phyloP scores from a whole-genome alignment of 108 stramenopile genomes.

The Epithemia pelagica region DNA sequence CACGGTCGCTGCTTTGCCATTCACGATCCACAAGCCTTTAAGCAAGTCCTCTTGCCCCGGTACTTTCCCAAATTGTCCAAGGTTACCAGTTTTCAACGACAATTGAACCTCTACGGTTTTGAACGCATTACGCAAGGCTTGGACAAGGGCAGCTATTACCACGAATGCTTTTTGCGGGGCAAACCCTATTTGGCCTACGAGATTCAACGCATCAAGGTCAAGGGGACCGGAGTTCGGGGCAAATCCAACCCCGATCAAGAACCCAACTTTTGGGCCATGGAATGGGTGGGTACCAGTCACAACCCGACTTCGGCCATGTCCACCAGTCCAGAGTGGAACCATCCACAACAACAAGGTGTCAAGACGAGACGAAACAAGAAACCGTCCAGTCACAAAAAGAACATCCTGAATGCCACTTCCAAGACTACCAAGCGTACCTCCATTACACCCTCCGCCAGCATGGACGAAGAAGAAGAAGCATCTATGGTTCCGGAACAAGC shows the following conservation, averaged over 20 bases:
- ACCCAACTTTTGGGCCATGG: conserved; percentile 71
- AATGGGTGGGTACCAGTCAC: conserved; percentile 31
- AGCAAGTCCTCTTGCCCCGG: conserved; percentile 34
- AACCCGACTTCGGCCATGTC: too few relatives aligned
- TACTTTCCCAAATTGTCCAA: conserved; percentile 59
- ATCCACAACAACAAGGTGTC: too few relatives aligned
- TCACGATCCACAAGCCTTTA: conserved; percentile 47
- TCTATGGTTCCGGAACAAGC: not conserved
- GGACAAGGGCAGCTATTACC: conserved; percentile 67
- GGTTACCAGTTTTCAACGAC: conserved; percentile 20
- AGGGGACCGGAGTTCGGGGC: conserved; percentile 70
- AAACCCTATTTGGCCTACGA: conserved; percentile 48
- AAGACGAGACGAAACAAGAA: too few relatives aligned
- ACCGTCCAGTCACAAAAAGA: not conserved
- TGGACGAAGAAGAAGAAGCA: not conserved
- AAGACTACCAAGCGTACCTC: not conserved
- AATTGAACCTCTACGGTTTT: conserved; percentile 76
- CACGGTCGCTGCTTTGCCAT: conserved; percentile 86
- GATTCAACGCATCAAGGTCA: conserved; percentile 72
- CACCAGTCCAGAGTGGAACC: too few relatives aligned
- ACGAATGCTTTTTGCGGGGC: conserved; percentile 70
- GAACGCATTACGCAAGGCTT: conserved; percentile 50
- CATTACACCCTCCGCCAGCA: not conserved
- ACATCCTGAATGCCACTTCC: not conserved
- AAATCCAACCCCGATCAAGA: conserved; percentile 74